Conservation (phyloP, 805 yeast species). For the Candida ortonii region DNA sequence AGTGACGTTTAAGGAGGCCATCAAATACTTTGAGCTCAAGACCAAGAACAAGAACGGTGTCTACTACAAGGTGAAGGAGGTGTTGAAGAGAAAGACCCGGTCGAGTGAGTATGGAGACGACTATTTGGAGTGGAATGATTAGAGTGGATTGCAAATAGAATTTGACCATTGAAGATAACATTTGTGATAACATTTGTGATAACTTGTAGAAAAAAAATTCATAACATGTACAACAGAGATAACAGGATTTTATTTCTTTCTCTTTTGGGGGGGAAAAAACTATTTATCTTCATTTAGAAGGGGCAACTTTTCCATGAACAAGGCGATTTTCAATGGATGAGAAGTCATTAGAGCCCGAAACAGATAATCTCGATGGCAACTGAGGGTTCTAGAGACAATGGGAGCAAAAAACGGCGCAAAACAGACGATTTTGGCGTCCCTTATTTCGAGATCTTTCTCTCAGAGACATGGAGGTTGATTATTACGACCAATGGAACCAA, state of each 20-base stretch:
- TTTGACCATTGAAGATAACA: background rate
- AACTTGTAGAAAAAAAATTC: background rate
- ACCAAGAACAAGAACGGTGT: conserved; percentile 61
- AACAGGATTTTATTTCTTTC: too few species aligned
- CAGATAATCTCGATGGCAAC: background rate
- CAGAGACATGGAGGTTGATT: conserved; percentile 22
- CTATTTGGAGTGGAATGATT: conserved; percentile 48
- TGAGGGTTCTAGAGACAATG: background rate
- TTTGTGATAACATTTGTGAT: background rate
- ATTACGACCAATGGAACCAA: conserved; percentile 24
- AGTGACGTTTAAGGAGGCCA: conserved; percentile 65
- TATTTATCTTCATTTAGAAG: too few species aligned
- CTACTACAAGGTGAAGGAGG: conserved; percentile 52
- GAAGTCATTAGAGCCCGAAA: too few species aligned
- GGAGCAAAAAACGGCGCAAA: conserved; percentile 1
- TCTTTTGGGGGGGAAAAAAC: too few species aligned
- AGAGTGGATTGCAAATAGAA: conserved; percentile 13
- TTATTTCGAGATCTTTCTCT: conserved; percentile 13
- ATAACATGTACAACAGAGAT: too few species aligned
- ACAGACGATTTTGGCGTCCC: conserved; percentile 6
- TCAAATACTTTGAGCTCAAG: conserved; percentile 54
- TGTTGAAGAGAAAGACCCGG: conserved; percentile 57
- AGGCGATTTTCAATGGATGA: too few species aligned
- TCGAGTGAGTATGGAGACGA: conserved; percentile 41
- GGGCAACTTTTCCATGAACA: too few species aligned